These are phyloP conservation scores for Brassica hybrid DNA, from an alignment of 441 rosid species.

Conservation along the genomic window DNA sequence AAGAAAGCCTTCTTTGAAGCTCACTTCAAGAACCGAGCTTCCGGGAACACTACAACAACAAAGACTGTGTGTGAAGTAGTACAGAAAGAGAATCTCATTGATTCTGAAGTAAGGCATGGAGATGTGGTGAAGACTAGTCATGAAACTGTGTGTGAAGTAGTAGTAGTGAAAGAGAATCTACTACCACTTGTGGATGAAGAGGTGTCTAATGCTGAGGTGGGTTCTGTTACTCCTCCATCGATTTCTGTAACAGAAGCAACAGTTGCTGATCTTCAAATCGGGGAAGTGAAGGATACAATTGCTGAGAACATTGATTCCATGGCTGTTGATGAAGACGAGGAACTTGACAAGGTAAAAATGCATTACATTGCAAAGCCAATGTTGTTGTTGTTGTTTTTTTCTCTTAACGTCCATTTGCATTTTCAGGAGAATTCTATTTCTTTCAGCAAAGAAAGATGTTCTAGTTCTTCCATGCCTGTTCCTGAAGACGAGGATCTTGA, in stretches of 20 bases:
- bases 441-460: constrained; percentile 35
- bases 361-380: not conserved
- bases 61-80: not conserved
- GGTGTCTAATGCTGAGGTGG: constrained; percentile 30
- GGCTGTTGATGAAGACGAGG: constrained; percentile 38
- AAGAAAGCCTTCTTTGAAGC: constrained; percentile 93
- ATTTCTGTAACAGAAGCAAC: constrained; percentile 21
- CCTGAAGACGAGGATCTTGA: constrained; percentile 36
- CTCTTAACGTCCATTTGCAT: constrained; percentile 30
- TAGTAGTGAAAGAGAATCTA: not conserved
- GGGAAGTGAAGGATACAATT: constrained; percentile 26
- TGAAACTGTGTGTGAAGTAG: not conserved
- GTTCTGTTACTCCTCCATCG: constrained; percentile 34
- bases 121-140: not conserved
- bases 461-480: constrained; percentile 34
- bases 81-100: not conserved
- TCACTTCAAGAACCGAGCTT: constrained; percentile 82
- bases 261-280: constrained; percentile 21
- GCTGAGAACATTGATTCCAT: constrained; percentile 40
- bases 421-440: constrained; percentile 46
- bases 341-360: constrained; percentile 50
- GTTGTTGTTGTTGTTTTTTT: not conserved
- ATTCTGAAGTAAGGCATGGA: not conserved
- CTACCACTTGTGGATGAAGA: constrained; percentile 14
- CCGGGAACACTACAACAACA: constrained; percentile 53